Evolutionary conservation across 164 flowering plant species (phyloP).

Genomic region (Saururus chinensis): DNA sequence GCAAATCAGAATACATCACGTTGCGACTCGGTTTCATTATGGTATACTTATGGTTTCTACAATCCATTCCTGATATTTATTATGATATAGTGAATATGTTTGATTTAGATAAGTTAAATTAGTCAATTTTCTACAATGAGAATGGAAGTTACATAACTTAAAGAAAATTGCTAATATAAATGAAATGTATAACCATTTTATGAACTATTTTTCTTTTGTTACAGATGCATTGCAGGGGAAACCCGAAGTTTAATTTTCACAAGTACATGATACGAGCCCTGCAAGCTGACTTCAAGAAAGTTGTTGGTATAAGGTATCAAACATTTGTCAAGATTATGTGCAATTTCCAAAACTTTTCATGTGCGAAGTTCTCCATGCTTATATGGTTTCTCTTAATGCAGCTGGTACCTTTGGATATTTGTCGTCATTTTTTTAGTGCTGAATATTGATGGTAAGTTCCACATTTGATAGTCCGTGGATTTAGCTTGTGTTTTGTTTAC

Average conservation of each 20-base stretch:
- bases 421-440: slow-evolving; percentile 14
- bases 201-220: not conserved
- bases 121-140: not conserved
- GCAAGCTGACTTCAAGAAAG: slow-evolving; percentile 16
- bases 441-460: slow-evolving; percentile 14
- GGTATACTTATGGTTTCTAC: slow-evolving; percentile 10
- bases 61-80: not conserved
- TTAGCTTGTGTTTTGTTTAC: not conserved
- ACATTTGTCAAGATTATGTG: not conserved
- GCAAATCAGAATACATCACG: slow-evolving; percentile 57
- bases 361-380: not conserved
- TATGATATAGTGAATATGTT: not conserved
- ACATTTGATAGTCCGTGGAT: not conserved
- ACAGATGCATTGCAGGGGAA: slow-evolving; percentile 6
- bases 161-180: too few relatives aligned
- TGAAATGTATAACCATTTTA: not conserved
- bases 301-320: slow-evolving; percentile 17
- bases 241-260: slow-evolving; percentile 15
- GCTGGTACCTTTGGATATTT: slow-evolving; percentile 17
- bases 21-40: slow-evolving; percentile 37
- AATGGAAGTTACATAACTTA: not conserved
- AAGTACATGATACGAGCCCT: slow-evolving; percentile 16
- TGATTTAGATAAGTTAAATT: not conserved
- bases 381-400: slow-evolving; percentile 5
- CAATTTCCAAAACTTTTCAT: not conserved